These are phyloP conservation scores for Cutaneotrichosporon sp. DNA, from an alignment of 1,284 basidiomycete genomes.

Conservation along the genomic window DNA sequence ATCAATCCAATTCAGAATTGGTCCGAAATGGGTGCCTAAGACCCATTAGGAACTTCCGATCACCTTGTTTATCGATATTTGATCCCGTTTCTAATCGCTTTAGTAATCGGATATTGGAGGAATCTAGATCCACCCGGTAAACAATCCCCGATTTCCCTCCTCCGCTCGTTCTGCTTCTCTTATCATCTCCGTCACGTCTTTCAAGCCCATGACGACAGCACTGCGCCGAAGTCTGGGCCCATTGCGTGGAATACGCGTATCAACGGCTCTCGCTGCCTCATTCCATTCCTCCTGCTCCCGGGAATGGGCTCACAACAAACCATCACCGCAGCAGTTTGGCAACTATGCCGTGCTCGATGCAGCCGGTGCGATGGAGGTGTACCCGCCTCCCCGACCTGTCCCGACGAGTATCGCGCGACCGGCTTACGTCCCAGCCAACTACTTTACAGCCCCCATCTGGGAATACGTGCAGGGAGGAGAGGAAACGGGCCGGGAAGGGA, in stretches of 20 bases:
- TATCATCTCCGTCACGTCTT: neutral
- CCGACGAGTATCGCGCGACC: conserved; percentile 60
- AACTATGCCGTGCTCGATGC: conserved; percentile 31
- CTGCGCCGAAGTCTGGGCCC: too few species aligned
- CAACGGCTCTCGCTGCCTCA: neutral
- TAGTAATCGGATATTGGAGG: neutral
- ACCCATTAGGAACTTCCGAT: too few species aligned
- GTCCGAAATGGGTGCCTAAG: too few species aligned
- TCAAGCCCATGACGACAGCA: neutral
- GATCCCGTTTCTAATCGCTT: neutral
- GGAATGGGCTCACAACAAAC: conserved; percentile 9
- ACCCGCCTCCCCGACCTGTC: conserved; percentile 53
- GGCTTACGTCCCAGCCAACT: conserved; percentile 55
- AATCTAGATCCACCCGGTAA: neutral
- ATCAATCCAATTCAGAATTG: too few species aligned
- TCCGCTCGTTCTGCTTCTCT: neutral
- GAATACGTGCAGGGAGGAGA: conserved; percentile 46
- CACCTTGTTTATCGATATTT: too few species aligned
- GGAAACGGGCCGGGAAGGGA: conserved; percentile 47
- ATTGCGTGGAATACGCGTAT: too few species aligned
- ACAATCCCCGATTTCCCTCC: too few species aligned
- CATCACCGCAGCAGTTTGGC: conserved; percentile 29
- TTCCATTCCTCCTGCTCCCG: neutral
- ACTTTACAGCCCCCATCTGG: conserved; percentile 40
- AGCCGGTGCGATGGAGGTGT: conserved; percentile 27